phyloP scores from a whole-genome alignment of 768 basidiomycete species.

The Chiua virens region DNA sequence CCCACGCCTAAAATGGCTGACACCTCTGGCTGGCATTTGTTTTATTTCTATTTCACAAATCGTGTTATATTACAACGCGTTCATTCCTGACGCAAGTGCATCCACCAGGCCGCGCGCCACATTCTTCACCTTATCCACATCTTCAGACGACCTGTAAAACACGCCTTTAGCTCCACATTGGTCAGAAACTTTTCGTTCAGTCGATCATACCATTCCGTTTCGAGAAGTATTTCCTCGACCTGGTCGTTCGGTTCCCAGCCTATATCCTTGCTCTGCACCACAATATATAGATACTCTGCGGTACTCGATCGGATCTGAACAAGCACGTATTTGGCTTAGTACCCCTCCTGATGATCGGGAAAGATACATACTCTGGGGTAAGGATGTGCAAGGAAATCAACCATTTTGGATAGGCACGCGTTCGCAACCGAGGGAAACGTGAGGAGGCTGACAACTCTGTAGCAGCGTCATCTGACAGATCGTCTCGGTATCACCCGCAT shows the following conservation, averaged over 20 bases:
- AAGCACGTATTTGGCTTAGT: constrained; percentile 6
- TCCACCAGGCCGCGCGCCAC: constrained; percentile 43
- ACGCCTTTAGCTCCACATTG: constrained; percentile 27
- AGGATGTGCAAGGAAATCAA: constrained; percentile 69
- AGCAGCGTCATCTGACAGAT: constrained; percentile 11
- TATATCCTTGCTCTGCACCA: constrained; percentile 69
- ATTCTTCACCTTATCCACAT: constrained; percentile 38
- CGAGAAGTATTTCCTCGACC: constrained; percentile 67
- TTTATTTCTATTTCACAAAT: background rate
- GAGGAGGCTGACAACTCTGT: constrained; percentile 68
- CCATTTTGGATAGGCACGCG: constrained; percentile 45
- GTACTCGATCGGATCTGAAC: constrained; percentile 73
- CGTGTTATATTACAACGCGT: constrained; percentile 18
- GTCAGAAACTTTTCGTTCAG: constrained; percentile 4
- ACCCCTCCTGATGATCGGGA: constrained; percentile 7
- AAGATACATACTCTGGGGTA: constrained; percentile 69
- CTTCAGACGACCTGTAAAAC: constrained; percentile 48
- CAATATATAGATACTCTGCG: constrained; percentile 80
- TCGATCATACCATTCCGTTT: constrained; percentile 74
- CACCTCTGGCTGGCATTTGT: background rate
- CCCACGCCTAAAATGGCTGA: constrained; percentile 21
- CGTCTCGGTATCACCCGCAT: constrained; percentile 8
- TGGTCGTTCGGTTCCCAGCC: constrained; percentile 58
- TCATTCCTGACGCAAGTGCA: constrained; percentile 35
- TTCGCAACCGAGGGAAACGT: constrained; percentile 45